Percentiles rank a stretch among this genome's conserved stretches.
Evolutionary conservation across 1,284 basidiomycete species (phyloP).

Genomic region (Moesziomyces globuligerus): DNA sequence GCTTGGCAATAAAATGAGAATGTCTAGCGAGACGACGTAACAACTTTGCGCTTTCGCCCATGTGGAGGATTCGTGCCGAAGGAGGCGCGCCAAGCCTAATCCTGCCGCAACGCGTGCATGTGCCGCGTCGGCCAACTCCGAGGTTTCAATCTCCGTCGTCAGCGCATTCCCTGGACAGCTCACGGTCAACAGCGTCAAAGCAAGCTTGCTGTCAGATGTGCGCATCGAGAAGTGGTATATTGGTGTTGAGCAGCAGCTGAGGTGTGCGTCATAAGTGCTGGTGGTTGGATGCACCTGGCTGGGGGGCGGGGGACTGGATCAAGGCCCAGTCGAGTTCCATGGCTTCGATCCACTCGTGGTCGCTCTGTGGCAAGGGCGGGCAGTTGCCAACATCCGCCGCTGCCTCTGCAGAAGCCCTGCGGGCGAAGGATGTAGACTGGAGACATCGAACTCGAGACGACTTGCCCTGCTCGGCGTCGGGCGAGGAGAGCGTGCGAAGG

Average conservation of each 20-base stretch:
- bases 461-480: slow-evolving; percentile 22
- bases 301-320: slow-evolving; percentile 2
- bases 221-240: background rate
- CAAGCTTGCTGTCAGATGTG: background rate
- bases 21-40: background rate
- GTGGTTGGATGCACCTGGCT: slow-evolving; percentile 6
- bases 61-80: slow-evolving; percentile 14
- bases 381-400: slow-evolving; percentile 33
- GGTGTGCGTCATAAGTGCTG: slow-evolving; percentile 11
- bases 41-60: no score
- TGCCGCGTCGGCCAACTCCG: no score
- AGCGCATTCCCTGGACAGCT: no score
- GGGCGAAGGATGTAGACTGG: slow-evolving; percentile 30
- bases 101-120: slow-evolving; percentile 19
- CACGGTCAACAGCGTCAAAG: background rate
- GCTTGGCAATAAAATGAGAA: no score
- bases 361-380: slow-evolving; percentile 30
- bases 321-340: slow-evolving; percentile 47
- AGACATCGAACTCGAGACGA: slow-evolving; percentile 28
- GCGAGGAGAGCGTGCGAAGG: slow-evolving; percentile 74
- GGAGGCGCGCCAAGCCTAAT: slow-evolving; percentile 25
- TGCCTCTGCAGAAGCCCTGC: slow-evolving; percentile 23
- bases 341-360: slow-evolving; percentile 42
- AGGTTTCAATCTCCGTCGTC: background rate
- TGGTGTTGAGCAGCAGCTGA: background rate